phyloP scores from a whole-genome alignment of 495 filamentous ascomycete genomes.

The Talaromyces ruber region DNA sequence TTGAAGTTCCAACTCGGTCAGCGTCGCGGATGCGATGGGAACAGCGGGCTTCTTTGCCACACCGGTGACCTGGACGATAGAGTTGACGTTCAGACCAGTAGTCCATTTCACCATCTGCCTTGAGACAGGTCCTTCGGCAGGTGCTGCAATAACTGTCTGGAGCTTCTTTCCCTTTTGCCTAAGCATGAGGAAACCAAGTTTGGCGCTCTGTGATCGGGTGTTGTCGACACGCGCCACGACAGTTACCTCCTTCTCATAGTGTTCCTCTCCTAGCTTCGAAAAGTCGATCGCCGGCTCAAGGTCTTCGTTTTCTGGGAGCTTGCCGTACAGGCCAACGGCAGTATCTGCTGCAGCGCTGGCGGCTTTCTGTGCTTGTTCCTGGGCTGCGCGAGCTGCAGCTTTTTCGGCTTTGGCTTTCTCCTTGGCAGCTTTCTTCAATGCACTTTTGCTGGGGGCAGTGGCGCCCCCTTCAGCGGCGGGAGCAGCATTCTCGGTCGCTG shows the following conservation, averaged over 20 bases:
- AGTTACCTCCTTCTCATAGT: conserved; percentile 66
- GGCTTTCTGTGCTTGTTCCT: conserved; percentile 42
- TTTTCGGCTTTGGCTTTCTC: conserved; percentile 61
- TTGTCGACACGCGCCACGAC: conserved; percentile 85
- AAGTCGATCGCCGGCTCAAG: conserved; percentile 26
- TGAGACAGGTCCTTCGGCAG: conserved; percentile 45
- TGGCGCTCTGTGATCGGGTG: conserved; percentile 76
- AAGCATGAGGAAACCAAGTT: conserved; percentile 87
- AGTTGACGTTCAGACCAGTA: conserved; percentile 69
- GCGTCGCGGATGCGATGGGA: conserved; percentile 66
- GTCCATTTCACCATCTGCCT: conserved; percentile 87
- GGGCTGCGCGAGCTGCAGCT: conserved; percentile 44
- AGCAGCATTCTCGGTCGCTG: conserved; percentile 10
- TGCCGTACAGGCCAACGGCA: conserved; percentile 63
- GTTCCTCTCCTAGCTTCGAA: conserved; percentile 41
- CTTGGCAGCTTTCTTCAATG: conserved; percentile 59
- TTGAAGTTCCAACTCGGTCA: conserved; percentile 69
- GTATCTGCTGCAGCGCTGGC: conserved; percentile 54
- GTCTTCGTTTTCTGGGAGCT: conserved; percentile 31
- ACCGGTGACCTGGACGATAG: conserved; percentile 70
- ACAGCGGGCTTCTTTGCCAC: conserved; percentile 66
- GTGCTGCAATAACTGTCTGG: conserved; percentile 65
- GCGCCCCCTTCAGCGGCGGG: conserved; percentile 24
- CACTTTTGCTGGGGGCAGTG: conserved; percentile 51
- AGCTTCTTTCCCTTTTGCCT: conserved; percentile 74